Evolutionary conservation across 805 yeast species (phyloP), one percentile per base, ranked within the genome.

Genomic region (Saturnispora diversa): DNA sequence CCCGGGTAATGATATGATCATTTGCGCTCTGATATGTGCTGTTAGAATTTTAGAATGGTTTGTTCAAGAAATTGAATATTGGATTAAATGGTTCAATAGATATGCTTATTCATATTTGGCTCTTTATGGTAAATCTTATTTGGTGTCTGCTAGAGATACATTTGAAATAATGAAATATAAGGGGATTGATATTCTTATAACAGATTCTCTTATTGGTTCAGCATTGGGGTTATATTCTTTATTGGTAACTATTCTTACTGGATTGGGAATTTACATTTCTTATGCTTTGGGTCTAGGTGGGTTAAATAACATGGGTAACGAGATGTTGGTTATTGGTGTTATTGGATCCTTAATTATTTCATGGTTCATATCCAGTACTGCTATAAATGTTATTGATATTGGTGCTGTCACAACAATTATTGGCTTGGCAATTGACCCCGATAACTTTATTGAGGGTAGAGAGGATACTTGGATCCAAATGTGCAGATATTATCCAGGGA

Each of bases 81-180:
- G 62, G 62, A 82, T 84, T 17, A 70, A 78, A 44, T 87, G 84
- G 68, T 87, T 88, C 66, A 86, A 88, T 63, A 90, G 83, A 56
- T 88, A 85, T 56, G 94, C 96, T 6, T 84, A 83, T 58, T 80
- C 92, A 22, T 85, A 80, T 54, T 69, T 88, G 51, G 94, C 96
- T 0, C 68, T 88, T 19, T 90, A 86, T 60, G 97, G 97, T 35
- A 78, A 79, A 50, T 68, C 76, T 26, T 90, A 87, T 54, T 53
- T 84, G 36, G 65, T 68, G 22, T 78, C 94, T 1, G 88, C 95
- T 1, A 81, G 72, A 51, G 90, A 84, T 44, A 83, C 97, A 1
- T 81, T 87, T 75, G 74, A 76, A 51, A 68, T 88, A 60, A 59
- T 88, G 50, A 72, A 81, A 53, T 76, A 69, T 55, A 82, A 85